phyloP scores from a whole-genome alignment of 192 early-diverging fungal species.

The Coemansia javaensis region DNA sequence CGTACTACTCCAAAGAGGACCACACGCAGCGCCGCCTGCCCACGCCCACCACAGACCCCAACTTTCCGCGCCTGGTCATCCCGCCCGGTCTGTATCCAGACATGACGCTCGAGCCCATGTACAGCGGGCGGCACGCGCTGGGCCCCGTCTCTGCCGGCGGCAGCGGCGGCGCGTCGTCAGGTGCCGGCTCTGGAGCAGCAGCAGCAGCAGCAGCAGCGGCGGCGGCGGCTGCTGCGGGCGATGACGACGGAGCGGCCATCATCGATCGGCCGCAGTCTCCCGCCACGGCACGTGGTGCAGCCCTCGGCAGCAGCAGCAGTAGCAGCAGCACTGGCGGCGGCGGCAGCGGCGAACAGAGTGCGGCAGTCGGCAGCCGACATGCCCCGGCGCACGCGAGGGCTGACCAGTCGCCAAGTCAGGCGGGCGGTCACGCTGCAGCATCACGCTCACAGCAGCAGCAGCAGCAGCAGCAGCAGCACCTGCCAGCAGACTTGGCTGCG shows the following conservation, averaged over 20 bases:
- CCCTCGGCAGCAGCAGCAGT: not conserved
- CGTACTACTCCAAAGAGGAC: conserved; percentile 85
- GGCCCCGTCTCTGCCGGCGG: not conserved
- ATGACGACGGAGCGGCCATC: too few species aligned
- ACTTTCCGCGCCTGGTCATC: conserved; percentile 62
- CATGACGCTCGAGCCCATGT: conserved; percentile 54
- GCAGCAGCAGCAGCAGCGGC: too few species aligned
- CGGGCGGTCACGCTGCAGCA: not conserved
- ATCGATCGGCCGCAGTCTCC: conserved; percentile 8
- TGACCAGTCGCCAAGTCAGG: too few species aligned
- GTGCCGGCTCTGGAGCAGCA: too few species aligned
- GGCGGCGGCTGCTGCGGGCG: too few species aligned
- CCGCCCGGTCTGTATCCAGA: conserved; percentile 85
- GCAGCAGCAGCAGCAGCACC: too few species aligned
- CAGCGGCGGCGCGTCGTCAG: too few species aligned
- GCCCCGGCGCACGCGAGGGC: too few species aligned
- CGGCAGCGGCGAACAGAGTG: conserved; percentile 1
- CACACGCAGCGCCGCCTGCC: conserved; percentile 56
- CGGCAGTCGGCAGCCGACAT: too few species aligned
- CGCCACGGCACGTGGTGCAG: not conserved
- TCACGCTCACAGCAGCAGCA: too few species aligned
- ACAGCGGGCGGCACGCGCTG: conserved; percentile 39
- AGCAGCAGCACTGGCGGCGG: conserved; percentile 1
- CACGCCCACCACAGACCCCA: conserved; percentile 63
- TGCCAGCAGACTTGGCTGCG: too few species aligned